phyloP scores from a whole-genome alignment of 768 basidiomycete species.

The Macrolepiota fuliginosa region DNA sequence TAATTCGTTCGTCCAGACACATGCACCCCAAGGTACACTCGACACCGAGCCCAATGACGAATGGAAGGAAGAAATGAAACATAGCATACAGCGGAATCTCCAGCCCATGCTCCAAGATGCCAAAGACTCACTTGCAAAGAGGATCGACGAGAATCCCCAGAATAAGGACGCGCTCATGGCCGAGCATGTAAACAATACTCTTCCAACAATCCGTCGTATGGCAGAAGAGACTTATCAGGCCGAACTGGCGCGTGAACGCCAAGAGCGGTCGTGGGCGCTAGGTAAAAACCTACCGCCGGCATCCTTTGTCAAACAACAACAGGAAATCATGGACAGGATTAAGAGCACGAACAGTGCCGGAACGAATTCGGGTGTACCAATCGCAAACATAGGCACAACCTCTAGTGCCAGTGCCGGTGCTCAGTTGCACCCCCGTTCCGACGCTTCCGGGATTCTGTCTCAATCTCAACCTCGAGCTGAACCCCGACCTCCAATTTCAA shows the following conservation, averaged over 20 bases:
- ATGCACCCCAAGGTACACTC: constrained; percentile 21
- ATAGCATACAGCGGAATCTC: constrained; percentile 47
- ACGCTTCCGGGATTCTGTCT: not conserved
- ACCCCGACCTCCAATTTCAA: not conserved
- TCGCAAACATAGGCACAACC: constrained; percentile 11
- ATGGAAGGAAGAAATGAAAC: constrained; percentile 48
- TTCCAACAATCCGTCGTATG: constrained; percentile 41
- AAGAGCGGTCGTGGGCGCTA: constrained; percentile 47
- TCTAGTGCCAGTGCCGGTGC: constrained; percentile 1
- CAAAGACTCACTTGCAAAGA: constrained; percentile 51
- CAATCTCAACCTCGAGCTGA: not conserved
- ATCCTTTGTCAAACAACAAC: constrained; percentile 32
- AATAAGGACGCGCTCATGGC: constrained; percentile 25
- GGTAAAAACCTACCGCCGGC: constrained; percentile 29
- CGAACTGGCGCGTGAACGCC: constrained; percentile 45
- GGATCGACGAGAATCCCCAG: constrained; percentile 44
- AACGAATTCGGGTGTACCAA: constrained; percentile 10
- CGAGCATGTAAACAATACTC: constrained; percentile 34
- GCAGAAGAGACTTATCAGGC: constrained; percentile 45
- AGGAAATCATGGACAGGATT: constrained; percentile 46
- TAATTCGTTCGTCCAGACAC: not conserved
- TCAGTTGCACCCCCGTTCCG: not conserved
- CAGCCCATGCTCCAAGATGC: constrained; percentile 54
- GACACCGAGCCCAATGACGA: constrained; percentile 51
- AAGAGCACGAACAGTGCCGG: constrained; percentile 25